Conservation (phyloP, 805 yeast genomes). For the Candida taoyuanica region DNA sequence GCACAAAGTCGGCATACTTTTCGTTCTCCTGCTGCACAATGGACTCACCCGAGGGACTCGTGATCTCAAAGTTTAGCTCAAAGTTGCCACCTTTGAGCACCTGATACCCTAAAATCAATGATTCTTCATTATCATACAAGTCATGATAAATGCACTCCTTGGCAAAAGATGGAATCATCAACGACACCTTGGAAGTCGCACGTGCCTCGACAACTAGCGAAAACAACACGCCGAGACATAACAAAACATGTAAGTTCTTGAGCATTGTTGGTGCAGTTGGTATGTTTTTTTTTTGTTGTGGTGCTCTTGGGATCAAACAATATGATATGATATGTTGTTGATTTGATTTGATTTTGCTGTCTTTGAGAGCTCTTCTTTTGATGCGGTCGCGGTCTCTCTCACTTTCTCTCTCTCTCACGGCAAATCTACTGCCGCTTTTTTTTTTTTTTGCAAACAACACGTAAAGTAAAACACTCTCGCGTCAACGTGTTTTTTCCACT, state of each 20-base stretch:
- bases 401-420: too few species aligned
- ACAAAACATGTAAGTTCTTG: slow-evolving; percentile 6
- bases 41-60: slow-evolving; percentile 46
- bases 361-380: too few species aligned
- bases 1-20: slow-evolving; percentile 58
- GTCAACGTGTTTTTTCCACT: too few species aligned
- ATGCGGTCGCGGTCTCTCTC: too few species aligned
- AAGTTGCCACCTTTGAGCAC: slow-evolving; percentile 63
- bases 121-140: slow-evolving; percentile 32
- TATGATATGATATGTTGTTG: too few species aligned
- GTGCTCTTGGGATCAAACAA: too few species aligned
- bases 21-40: slow-evolving; percentile 49
- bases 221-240: slow-evolving; percentile 8
- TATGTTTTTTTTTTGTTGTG: too few species aligned
- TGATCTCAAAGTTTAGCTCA: slow-evolving; percentile 60
- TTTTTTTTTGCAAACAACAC: too few species aligned
- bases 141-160: slow-evolving; percentile 40
- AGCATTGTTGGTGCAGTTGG: neutral
- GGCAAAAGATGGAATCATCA: slow-evolving; percentile 32
- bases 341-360: too few species aligned
- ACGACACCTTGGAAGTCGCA: slow-evolving; percentile 23
- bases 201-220: slow-evolving; percentile 3
- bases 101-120: slow-evolving; percentile 39
- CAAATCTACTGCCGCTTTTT: too few species aligned
- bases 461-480: too few species aligned